Evolutionary conservation across 1,139 yeast species (phyloP).

Genomic region (Yamadazyma membranifaciens): DNA sequence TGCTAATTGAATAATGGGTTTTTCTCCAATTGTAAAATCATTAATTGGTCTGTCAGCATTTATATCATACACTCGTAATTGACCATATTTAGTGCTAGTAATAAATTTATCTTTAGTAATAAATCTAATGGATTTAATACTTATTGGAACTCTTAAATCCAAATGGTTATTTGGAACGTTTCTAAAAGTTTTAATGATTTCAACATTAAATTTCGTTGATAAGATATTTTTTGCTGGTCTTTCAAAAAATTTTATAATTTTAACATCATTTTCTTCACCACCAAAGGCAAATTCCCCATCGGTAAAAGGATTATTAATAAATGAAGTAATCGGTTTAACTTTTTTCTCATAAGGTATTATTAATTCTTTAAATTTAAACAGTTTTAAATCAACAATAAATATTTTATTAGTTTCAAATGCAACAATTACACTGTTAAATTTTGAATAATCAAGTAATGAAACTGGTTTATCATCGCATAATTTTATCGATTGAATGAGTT

Average conservation of each 20-base stretch:
- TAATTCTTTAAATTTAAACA: conserved; percentile 27
- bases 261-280: conserved; percentile 70
- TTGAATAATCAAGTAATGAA: conserved; percentile 27
- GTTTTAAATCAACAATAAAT: conserved; percentile 37
- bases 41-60: conserved; percentile 56
- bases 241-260: conserved; percentile 44
- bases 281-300: conserved; percentile 62
- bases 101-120: conserved; percentile 42
- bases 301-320: conserved; percentile 43
- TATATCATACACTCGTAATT: conserved; percentile 62
- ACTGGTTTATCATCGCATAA: conserved; percentile 28
- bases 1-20: conserved; percentile 42
- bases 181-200: conserved; percentile 23
- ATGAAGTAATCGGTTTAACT: conserved; percentile 45
- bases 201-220: conserved; percentile 41
- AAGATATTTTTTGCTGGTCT: conserved; percentile 15
- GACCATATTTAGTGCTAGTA: conserved; percentile 70
- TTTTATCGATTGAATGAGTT: conserved; percentile 7
- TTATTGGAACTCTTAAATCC: conserved; percentile 67
- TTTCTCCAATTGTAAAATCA: conserved; percentile 48
- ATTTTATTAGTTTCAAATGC: conserved; percentile 52
- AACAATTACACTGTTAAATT: conserved; percentile 32
- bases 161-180: conserved; percentile 68
- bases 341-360: conserved; percentile 24
- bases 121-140: conserved; percentile 56